Percentiles rank a stretch among this genome's conserved stretches.
phyloP scores from a whole-genome alignment of 2,329 filamentous ascomycete species.

The Didymella segeticola region DNA sequence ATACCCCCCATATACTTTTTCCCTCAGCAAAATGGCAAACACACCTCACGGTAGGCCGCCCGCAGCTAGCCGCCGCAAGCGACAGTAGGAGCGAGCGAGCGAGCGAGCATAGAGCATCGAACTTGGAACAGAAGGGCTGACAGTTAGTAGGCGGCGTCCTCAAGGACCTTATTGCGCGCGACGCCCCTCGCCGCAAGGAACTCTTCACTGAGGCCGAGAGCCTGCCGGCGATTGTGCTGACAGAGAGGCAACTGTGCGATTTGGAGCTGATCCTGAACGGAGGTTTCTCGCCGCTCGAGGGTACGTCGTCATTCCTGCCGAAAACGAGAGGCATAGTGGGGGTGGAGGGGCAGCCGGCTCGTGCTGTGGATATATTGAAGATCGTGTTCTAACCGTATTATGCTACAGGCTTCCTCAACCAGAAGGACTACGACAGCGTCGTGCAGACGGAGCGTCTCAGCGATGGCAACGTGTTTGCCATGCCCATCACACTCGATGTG shows the following conservation, averaged over 20 bases:
- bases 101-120: no score
- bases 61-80: conserved; percentile 1
- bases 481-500: conserved; percentile 94
- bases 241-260: conserved; percentile 96
- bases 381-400: not conserved
- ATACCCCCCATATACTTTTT: conserved; percentile 10
- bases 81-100: no score
- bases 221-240: conserved; percentile 82
- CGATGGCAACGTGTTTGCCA: conserved; percentile 90
- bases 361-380: not conserved
- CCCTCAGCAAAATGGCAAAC: conserved; percentile 55
- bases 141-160: conserved; percentile 70
- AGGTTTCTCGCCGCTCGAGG: conserved; percentile 96
- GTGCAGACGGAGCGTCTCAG: conserved; percentile 86
- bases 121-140: conserved; percentile 8
- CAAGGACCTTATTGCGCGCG: conserved; percentile 96
- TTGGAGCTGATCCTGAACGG: conserved; percentile 96
- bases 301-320: conserved; percentile 60
- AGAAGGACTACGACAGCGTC: conserved; percentile 96
- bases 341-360: conserved; percentile 14
- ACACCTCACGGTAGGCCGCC: conserved; percentile 52
- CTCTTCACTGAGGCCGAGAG: conserved; percentile 84
- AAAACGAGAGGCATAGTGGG: not conserved
- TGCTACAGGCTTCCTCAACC: conserved; percentile 86
- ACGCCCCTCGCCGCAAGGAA: conserved; percentile 81